Evolutionary conservation across 169 alveolate genomes (phyloP).

Genomic region (Plasmodium chabaudi): DNA sequence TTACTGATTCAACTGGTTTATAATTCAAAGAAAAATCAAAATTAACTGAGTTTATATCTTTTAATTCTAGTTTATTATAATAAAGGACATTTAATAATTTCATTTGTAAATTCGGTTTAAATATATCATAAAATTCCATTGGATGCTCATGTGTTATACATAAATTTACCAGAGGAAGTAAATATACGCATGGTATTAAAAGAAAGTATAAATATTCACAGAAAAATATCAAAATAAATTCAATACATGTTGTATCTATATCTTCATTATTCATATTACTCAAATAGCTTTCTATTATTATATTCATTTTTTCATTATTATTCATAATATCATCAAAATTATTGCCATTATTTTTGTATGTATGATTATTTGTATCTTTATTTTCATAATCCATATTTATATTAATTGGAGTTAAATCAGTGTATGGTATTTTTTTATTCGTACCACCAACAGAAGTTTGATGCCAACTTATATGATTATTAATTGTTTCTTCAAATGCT

Average conservation of each 20-base stretch:
- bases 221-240: constrained; percentile 19
- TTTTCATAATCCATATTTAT: neutral
- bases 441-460: too few relatives aligned
- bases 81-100: constrained; percentile 36
- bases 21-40: neutral
- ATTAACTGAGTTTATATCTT: constrained; percentile 11
- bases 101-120: constrained; percentile 29
- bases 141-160: constrained; percentile 54
- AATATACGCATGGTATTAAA: constrained; percentile 40
- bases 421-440: neutral
- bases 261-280: neutral
- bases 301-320: neutral
- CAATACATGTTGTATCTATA: constrained; percentile 20
- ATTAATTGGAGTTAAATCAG: neutral
- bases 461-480: neutral
- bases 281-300: neutral
- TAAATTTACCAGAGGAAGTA: constrained; percentile 29
- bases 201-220: constrained; percentile 54
- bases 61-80: constrained; percentile 32
- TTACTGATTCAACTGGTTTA: neutral
- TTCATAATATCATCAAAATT: neutral
- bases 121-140: constrained; percentile 19
- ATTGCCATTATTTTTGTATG: neutral
- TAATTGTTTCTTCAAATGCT: neutral
- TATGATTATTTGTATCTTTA: neutral